These are phyloP conservation scores for Ophiostoma sp. DNA, from an alignment of 2,329 filamentous ascomycete species.

Conservation along the genomic window DNA sequence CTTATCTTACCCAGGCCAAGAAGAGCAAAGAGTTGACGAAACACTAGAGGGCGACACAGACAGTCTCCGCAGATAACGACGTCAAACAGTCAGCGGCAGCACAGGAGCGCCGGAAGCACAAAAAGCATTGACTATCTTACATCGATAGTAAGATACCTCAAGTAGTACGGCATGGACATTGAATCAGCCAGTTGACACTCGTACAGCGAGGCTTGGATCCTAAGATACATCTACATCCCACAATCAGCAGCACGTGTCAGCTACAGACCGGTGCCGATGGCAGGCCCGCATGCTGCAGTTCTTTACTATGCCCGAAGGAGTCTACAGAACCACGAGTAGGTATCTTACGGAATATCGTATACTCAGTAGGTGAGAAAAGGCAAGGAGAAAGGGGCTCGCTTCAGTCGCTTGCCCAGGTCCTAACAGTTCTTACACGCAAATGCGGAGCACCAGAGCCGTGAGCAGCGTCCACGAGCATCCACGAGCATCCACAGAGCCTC, in stretches of 20 bases:
- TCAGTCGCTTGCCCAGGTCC: neutral
- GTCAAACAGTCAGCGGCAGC: neutral
- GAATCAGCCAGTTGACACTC: too few species aligned
- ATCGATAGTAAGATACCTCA: neutral
- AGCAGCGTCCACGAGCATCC: too few species aligned
- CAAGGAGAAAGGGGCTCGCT: neutral
- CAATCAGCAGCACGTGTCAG: neutral
- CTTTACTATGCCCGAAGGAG: too few species aligned
- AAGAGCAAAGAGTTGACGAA: neutral
- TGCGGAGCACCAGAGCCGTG: neutral
- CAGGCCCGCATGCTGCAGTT: neutral
- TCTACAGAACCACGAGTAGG: neutral
- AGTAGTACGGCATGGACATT: too few species aligned
- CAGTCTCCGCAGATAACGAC: neutral
- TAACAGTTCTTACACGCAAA: neutral
- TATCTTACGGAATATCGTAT: neutral
- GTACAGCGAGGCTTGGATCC: too few species aligned
- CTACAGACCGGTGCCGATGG: neutral
- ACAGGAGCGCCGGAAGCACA: too few species aligned
- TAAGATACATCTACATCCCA: too few species aligned
- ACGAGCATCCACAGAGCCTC: neutral
- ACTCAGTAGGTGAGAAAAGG: neutral
- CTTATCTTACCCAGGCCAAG: too few species aligned
- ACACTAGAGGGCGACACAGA: constrained; percentile 6
- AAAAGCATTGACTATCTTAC: too few species aligned